phyloP scores from a whole-genome alignment of 768 basidiomycete genomes.

The Calocera cornea region DNA sequence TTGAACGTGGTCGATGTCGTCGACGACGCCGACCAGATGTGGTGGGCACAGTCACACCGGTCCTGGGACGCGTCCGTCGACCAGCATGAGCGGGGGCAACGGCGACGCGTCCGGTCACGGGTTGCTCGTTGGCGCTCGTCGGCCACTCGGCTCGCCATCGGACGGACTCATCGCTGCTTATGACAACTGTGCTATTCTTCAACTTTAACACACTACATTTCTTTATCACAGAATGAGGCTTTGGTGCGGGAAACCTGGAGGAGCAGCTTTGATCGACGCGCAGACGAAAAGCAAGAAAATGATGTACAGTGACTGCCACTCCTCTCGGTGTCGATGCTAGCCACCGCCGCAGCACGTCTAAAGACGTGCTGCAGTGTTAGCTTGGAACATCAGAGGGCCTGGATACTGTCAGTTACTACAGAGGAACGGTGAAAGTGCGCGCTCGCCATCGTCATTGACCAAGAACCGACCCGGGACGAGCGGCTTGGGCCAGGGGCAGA shows the following conservation, averaged over 20 bases:
- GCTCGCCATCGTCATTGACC: not conserved
- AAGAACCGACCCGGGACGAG: not conserved
- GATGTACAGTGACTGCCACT: too few species aligned
- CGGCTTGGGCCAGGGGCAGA: not conserved
- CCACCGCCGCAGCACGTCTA: too few species aligned
- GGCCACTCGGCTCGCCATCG: not conserved
- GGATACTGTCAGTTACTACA: too few species aligned
- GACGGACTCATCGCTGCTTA: not conserved
- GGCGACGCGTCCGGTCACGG: not conserved
- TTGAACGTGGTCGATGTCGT: not conserved
- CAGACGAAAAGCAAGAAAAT: too few species aligned
- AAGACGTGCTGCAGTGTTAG: too few species aligned
- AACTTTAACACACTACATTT: too few species aligned
- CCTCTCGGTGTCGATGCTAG: too few species aligned
- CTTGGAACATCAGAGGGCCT: too few species aligned
- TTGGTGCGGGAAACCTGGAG: too few species aligned
- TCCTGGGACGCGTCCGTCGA: not conserved
- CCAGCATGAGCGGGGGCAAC: not conserved
- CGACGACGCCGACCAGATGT: not conserved
- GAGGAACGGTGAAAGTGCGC: too few species aligned
- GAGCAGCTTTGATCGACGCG: too few species aligned
- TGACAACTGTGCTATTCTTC: not conserved
- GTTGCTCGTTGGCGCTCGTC: not conserved
- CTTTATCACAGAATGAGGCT: too few species aligned
- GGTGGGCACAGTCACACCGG: constrained; percentile 1